Percentiles rank a stretch among this genome's conserved stretches.
These are phyloP conservation scores for Chytriomyces hyalinus DNA, from an alignment of 192 early-diverging fungal genomes.

Conservation along the genomic window DNA sequence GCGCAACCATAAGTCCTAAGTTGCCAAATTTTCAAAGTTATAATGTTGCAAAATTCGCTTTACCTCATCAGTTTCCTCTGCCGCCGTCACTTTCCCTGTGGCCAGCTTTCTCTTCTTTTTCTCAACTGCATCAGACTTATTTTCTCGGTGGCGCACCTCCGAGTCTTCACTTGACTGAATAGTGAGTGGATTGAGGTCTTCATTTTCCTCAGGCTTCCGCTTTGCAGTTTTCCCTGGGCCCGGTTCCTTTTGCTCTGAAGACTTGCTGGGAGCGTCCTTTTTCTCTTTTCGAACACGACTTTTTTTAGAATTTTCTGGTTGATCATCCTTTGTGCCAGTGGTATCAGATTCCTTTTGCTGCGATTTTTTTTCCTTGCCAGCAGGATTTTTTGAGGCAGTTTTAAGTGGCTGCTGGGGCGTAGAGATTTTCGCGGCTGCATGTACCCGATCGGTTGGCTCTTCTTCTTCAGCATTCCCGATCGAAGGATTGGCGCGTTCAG, in stretches of 20 bases:
- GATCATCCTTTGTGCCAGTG: background rate
- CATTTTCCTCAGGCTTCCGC: background rate
- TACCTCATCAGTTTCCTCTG: conserved; percentile 48
- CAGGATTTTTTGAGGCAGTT: no score
- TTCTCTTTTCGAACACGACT: background rate
- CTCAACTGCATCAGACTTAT: conserved; percentile 9
- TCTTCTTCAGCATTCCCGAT: conserved; percentile 14
- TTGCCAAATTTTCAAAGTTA: background rate
- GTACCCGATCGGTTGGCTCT: no score
- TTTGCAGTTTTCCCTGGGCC: background rate
- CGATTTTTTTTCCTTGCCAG: conserved; percentile 60
- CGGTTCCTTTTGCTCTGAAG: background rate
- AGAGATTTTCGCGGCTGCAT: no score
- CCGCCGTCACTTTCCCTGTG: conserved; percentile 5
- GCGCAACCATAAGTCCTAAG: background rate
- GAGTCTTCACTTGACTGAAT: background rate
- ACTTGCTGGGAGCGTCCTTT: background rate
- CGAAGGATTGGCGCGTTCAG: conserved; percentile 44
- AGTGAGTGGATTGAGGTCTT: background rate
- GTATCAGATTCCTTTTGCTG: conserved; percentile 48
- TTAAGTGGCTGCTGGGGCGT: no score
- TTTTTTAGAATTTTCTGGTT: background rate
- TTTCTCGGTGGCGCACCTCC: no score
- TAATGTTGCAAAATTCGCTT: background rate
- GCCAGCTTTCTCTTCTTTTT: conserved; percentile 46